Conservation (phyloP, 306 rosid genomes). For the Cucurbita maxima region DNA sequence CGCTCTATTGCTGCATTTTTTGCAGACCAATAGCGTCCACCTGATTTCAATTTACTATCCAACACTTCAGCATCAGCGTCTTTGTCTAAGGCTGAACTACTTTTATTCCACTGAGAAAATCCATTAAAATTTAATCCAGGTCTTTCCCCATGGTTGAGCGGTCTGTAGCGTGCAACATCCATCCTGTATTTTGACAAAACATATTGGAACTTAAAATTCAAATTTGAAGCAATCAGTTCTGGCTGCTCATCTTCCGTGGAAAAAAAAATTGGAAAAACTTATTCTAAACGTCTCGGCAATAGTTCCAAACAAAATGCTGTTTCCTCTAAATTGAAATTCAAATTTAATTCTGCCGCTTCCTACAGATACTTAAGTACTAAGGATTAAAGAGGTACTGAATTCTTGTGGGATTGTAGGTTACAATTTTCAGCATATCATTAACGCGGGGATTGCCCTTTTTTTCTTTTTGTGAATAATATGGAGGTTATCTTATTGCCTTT, state of each 20-base stretch:
- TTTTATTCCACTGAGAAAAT: constrained; percentile 29
- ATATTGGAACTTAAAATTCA: neutral
- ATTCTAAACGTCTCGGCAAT: neutral
- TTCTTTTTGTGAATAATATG: neutral
- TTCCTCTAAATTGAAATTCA: neutral
- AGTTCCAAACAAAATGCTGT: neutral
- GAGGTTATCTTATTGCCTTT: neutral
- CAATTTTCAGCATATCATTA: neutral
- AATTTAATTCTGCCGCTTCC: neutral
- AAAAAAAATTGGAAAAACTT: neutral
- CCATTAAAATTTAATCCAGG: constrained; percentile 25
- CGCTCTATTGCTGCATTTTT: constrained; percentile 71
- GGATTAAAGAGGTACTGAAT: neutral
- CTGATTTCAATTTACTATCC: constrained; percentile 51
- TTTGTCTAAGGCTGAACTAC: constrained; percentile 36
- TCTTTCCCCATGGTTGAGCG: constrained; percentile 22
- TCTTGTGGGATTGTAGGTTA: neutral
- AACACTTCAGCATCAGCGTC: constrained; percentile 63
- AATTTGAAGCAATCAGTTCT: neutral
- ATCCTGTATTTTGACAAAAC: constrained; percentile 42
- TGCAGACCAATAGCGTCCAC: constrained; percentile 90
- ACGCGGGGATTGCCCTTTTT: neutral
- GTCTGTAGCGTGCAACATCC: constrained; percentile 81
- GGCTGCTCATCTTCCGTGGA: neutral
- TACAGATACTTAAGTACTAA: neutral